Conservation (phyloP, 805 yeast species). For the Millerozyma miso region DNA sequence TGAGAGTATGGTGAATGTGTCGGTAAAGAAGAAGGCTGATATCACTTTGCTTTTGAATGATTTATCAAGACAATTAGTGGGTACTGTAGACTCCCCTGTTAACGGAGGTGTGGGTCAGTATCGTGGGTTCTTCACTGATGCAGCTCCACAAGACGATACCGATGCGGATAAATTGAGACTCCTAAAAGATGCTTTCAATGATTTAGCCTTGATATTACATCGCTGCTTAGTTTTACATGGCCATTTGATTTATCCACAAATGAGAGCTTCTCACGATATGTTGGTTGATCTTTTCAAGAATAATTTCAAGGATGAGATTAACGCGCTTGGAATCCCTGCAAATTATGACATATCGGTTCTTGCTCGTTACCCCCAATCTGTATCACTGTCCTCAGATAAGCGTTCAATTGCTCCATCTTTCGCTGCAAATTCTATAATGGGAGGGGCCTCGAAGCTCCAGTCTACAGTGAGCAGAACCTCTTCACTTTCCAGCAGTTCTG, state of each 20-base stretch:
- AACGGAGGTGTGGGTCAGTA: constrained; percentile 90
- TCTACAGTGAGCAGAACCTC: constrained; percentile 19
- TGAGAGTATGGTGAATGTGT: constrained; percentile 55
- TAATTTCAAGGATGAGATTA: constrained; percentile 68
- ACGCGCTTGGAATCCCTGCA: constrained; percentile 31
- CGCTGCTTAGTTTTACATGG: constrained; percentile 69
- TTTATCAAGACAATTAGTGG: constrained; percentile 67
- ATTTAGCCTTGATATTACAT: constrained; percentile 60
- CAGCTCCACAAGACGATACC: constrained; percentile 28
- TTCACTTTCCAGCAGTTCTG: constrained; percentile 20
- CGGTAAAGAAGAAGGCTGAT: constrained; percentile 49
- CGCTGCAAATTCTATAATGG: constrained; percentile 6
- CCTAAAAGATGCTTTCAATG: constrained; percentile 55
- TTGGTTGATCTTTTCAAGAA: constrained; percentile 58
- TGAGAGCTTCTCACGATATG: constrained; percentile 64
- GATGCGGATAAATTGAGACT: constrained; percentile 28
- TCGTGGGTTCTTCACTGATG: constrained; percentile 56
- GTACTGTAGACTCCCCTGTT: constrained; percentile 89
- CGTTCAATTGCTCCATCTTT: constrained; percentile 4
- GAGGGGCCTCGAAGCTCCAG: constrained; percentile 15
- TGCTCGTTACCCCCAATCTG: neutral
- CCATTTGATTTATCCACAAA: constrained; percentile 49
- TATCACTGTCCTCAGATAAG: constrained; percentile 6
- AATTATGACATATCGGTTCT: constrained; percentile 22
- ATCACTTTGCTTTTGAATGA: constrained; percentile 51